These are phyloP conservation scores for Xylariaceae sp. DNA, from an alignment of 2,329 filamentous ascomycete genomes.

Conservation along the genomic window DNA sequence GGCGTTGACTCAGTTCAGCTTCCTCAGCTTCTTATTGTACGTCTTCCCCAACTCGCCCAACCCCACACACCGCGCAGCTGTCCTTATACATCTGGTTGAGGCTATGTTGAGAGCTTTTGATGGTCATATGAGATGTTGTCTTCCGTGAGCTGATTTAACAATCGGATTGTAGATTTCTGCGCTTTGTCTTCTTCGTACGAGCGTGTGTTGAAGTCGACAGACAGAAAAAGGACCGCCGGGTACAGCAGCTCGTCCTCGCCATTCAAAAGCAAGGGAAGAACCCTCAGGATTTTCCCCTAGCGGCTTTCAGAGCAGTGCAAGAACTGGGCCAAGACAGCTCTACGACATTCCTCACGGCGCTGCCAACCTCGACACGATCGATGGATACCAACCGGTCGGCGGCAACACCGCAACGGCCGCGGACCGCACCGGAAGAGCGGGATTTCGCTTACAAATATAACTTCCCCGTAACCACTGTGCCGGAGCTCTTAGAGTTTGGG, in stretches of 20 bases:
- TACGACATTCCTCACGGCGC: constrained; percentile 9
- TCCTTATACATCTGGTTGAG: neutral
- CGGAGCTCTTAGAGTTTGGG: constrained; percentile 20
- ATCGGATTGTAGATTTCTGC: constrained; percentile 26
- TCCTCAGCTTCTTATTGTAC: constrained; percentile 20
- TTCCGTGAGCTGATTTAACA: constrained; percentile 2
- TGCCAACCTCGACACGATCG: neutral
- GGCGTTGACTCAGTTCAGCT: constrained; percentile 16
- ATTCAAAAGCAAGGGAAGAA: constrained; percentile 30
- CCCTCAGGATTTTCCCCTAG: constrained; percentile 19
- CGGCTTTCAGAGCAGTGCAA: constrained; percentile 11
- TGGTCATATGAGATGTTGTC: neutral
- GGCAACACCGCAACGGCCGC: neutral
- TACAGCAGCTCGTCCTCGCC: constrained; percentile 30
- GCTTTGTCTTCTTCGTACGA: constrained; percentile 39
- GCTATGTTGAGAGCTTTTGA: neutral
- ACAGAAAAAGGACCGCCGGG: constrained; percentile 29
- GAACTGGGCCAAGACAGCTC: neutral
- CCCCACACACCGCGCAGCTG: neutral
- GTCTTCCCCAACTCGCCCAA: neutral
- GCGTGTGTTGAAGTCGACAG: constrained; percentile 39
- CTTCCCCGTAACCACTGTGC: constrained; percentile 22
- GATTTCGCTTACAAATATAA: constrained; percentile 31
- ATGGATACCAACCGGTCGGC: neutral
- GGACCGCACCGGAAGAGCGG: constrained; percentile 16